A percentile compares a stretch with the other conserved stretches of the same genome.
These are phyloP conservation scores for Ustilago tritici DNA, from an alignment of 1,284 basidiomycete species.

Conservation along the genomic window DNA sequence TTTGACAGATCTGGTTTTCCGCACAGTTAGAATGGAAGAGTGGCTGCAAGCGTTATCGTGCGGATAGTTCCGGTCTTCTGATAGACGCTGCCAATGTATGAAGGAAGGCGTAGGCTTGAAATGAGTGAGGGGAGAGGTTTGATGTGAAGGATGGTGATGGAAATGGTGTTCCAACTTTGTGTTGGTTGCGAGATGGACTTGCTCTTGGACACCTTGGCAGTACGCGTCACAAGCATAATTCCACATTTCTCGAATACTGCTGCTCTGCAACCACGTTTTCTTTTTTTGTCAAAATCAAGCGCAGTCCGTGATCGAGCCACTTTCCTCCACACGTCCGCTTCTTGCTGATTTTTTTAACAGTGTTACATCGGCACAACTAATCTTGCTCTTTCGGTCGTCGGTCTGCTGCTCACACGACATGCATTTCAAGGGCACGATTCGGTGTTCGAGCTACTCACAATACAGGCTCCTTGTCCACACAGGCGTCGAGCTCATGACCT, in stretches of 20 bases:
- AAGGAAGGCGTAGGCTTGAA: background rate
- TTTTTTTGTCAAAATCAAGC: background rate
- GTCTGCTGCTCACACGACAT: background rate
- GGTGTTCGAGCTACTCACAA: too few relatives aligned
- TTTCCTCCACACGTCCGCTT: slow-evolving; percentile 27
- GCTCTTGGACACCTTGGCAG: background rate
- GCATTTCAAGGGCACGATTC: background rate
- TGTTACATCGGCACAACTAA: slow-evolving; percentile 9
- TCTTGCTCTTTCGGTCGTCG: background rate
- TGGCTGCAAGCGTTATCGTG: too few relatives aligned
- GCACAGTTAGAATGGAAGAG: too few relatives aligned
- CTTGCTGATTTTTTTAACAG: background rate
- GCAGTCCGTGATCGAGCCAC: slow-evolving; percentile 29
- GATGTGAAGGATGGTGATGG: slow-evolving; percentile 1
- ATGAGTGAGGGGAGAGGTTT: background rate
- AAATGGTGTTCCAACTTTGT: background rate
- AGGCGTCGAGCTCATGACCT: too few relatives aligned
- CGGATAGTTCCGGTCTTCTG: too few relatives aligned
- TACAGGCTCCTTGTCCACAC: too few relatives aligned
- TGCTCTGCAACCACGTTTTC: slow-evolving; percentile 22
- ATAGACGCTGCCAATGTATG: too few relatives aligned
- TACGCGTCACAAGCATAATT: slow-evolving; percentile 36
- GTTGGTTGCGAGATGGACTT: slow-evolving; percentile 1
- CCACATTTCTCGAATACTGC: slow-evolving; percentile 17
- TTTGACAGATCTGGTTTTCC: too few relatives aligned